Conservation (phyloP, 441 rosid species). For the Eruca vesicaria region DNA sequence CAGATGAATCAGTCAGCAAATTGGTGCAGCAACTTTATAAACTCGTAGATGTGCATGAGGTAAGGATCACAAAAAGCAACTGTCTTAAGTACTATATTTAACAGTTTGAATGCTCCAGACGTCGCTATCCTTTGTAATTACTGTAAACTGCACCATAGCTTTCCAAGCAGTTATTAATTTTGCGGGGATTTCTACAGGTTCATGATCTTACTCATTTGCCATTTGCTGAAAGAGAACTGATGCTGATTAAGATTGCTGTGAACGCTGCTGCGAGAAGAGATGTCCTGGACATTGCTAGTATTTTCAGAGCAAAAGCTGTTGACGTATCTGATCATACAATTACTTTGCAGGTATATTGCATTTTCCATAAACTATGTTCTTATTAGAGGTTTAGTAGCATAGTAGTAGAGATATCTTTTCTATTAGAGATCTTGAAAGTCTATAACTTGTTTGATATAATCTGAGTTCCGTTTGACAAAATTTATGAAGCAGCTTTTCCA, state of each 20-base stretch:
- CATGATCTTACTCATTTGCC: not conserved
- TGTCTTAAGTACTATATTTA: not conserved
- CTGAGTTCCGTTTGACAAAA: not conserved
- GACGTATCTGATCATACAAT: conserved; percentile 77
- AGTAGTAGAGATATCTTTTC: not conserved
- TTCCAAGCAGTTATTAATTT: not conserved
- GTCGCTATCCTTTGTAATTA: not conserved
- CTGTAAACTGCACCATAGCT: not conserved
- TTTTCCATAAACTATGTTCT: too few species aligned
- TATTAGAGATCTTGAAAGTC: not conserved
- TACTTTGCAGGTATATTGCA: conserved; percentile 55
- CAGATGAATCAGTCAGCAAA: conserved; percentile 83
- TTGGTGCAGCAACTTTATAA: conserved; percentile 84
- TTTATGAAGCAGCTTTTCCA: not conserved
- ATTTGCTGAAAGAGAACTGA: not conserved
- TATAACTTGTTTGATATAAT: not conserved
- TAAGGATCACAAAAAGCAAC: conserved; percentile 27
- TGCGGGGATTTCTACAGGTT: not conserved
- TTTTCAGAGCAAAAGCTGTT: conserved; percentile 69
- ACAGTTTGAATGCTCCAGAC: not conserved
- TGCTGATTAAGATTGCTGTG: conserved; percentile 62
- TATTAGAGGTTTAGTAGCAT: not conserved
- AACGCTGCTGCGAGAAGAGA: conserved; percentile 66
- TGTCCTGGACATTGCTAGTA: conserved; percentile 66
- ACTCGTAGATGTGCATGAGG: conserved; percentile 81